Evolutionary conservation across 1,139 yeast genomes (phyloP), one percentile per base, ranked within the genome.

Genomic region (Yamadazyma siamensis): DNA sequence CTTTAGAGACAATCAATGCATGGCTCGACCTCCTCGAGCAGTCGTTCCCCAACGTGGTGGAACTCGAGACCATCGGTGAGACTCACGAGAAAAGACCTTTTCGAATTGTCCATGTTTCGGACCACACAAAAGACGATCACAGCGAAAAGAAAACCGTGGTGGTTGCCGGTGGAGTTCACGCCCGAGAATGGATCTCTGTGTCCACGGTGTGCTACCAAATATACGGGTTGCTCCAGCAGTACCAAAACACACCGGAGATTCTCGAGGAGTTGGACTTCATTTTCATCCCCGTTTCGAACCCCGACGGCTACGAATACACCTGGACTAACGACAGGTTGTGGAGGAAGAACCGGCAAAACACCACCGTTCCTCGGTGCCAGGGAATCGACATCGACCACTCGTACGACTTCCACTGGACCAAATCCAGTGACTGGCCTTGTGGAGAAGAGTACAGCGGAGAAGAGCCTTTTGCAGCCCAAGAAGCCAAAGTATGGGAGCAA

Each of bases 301-400:
- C 96, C 0, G 96, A 88, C 55, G 96, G 96, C 0, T 88, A 88
- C 51, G 87, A 65, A 10, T 82, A 82, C 52, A 71, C 94, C 2
- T 88, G 96, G 95, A 68, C 65, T 4, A 52, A 61, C 21, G 95
- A 88, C 52, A 64, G 96, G 34, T 63, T 88, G 39, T 88, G 96
- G 96, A 66, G 94, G 28, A 88, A 88, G 53, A 88, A 86, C 56
- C 71, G 95, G 39, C 96, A 88, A 56, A 73, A 75, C 32, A 83
- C 95, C 0, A 70, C 65, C 22, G 58, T 75, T 30, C 77, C 85
- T 4, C 58, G 68, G 26, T 88, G 96, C 55, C 64, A 71, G 30
- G 96, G 96, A 6, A 74, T 87, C 27, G 96, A 88, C 52, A 78
- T 88, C 35, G 96, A 86, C 53, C 94, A 84, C 49, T 81, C 94